These are phyloP conservation scores for Jackrogersella multiformis DNA, from an alignment of 495 filamentous ascomycete species.

Conservation along the genomic window DNA sequence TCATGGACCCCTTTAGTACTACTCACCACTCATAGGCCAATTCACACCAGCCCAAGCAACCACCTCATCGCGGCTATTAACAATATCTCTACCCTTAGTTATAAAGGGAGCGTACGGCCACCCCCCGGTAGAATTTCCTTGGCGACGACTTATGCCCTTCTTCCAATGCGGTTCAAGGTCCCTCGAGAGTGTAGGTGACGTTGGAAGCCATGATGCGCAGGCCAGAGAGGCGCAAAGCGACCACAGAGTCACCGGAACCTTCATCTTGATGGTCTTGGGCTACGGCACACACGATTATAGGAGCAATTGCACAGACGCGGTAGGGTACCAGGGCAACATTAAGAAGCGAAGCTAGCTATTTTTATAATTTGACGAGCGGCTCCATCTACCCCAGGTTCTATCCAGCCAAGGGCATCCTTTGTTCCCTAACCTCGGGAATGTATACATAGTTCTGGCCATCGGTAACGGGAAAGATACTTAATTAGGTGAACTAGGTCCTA, in stretches of 20 bases:
- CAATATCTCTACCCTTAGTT: constrained; percentile 56
- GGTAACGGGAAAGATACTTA: neutral
- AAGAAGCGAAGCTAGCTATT: neutral
- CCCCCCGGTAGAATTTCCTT: constrained; percentile 20
- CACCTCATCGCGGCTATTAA: constrained; percentile 53
- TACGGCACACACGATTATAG: neutral
- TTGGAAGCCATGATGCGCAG: constrained; percentile 28
- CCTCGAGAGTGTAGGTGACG: neutral
- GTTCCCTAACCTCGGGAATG: neutral
- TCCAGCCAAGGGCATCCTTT: constrained; percentile 21
- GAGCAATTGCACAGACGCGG: neutral
- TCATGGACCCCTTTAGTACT: neutral
- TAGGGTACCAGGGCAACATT: neutral
- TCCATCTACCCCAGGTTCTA: neutral
- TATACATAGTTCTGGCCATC: neutral
- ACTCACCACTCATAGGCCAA: constrained; percentile 58
- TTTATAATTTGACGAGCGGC: constrained; percentile 2
- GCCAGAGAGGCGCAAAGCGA: constrained; percentile 20
- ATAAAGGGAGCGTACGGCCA: constrained; percentile 50
- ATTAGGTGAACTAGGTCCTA: neutral
- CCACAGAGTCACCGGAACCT: constrained; percentile 10
- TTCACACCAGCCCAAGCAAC: constrained; percentile 65
- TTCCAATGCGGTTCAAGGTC: constrained; percentile 28
- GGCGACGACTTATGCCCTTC: constrained; percentile 13
- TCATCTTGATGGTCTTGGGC: constrained; percentile 14